Evolutionary conservation across 2,329 filamentous ascomycete genomes (phyloP).

Genomic region (Aspergillus eucalypticola): DNA sequence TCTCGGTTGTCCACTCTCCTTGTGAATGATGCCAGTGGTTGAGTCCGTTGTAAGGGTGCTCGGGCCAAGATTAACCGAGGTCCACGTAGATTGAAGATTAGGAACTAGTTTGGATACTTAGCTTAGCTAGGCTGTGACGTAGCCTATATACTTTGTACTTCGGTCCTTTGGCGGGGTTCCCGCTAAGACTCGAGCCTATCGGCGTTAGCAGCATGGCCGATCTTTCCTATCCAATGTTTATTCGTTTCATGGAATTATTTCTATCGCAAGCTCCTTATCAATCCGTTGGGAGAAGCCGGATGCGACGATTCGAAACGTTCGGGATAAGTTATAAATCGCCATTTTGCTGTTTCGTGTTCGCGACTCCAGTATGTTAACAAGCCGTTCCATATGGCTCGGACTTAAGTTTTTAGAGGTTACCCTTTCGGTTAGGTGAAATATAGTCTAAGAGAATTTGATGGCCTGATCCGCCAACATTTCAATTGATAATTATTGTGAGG

Average conservation of each 20-base stretch:
- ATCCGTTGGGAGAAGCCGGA: not conserved
- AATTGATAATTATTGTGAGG: not conserved
- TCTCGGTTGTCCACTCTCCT: not conserved
- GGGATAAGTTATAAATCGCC: too few species aligned
- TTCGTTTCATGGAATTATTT: not conserved
- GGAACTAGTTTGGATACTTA: too few species aligned
- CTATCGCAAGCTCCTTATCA: not conserved
- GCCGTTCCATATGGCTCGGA: not conserved
- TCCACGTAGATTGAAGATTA: not conserved
- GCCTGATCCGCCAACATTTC: not conserved
- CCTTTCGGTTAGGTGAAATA: not conserved
- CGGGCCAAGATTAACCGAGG: constrained; percentile 3
- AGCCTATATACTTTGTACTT: not conserved
- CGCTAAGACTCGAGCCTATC: not conserved
- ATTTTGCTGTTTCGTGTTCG: too few species aligned
- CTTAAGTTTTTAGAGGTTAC: not conserved
- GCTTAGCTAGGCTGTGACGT: not conserved
- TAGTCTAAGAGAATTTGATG: not conserved
- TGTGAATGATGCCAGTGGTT: not conserved
- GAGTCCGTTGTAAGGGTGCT: not conserved
- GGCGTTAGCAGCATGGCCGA: too few species aligned
- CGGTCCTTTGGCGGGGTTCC: not conserved
- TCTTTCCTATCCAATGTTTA: too few species aligned
- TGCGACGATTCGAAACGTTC: too few species aligned
- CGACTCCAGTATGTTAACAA: not conserved